Conservation (phyloP, 2,329 filamentous ascomycete species). For the Aureobasidium sp. region DNA sequence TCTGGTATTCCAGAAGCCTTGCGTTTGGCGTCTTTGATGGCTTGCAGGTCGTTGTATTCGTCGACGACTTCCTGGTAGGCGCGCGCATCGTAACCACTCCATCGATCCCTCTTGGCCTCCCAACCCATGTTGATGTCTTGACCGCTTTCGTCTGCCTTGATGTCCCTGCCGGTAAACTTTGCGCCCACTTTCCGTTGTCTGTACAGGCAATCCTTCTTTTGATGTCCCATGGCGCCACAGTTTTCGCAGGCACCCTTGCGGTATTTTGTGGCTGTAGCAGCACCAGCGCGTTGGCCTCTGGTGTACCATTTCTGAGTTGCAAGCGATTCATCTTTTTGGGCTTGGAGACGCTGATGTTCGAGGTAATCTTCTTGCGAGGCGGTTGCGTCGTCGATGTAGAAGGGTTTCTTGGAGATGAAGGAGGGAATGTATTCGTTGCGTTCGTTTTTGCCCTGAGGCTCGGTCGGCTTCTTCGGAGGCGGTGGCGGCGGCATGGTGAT, state of each 20-base stretch:
- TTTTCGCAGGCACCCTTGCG: slow-evolving; percentile 98
- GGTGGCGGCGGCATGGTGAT: slow-evolving; percentile 22
- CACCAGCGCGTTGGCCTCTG: slow-evolving; percentile 73
- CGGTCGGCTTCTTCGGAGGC: slow-evolving; percentile 76
- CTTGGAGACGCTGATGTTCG: slow-evolving; percentile 85
- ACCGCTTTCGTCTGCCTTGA: slow-evolving; percentile 82
- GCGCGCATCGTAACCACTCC: slow-evolving; percentile 92
- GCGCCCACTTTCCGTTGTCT: slow-evolving; percentile 84
- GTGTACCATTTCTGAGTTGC: slow-evolving; percentile 84
- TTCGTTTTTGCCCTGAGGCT: slow-evolving; percentile 56
- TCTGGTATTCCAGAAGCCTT: slow-evolving; percentile 24
- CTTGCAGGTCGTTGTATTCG: slow-evolving; percentile 80
- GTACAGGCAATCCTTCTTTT: slow-evolving; percentile 86
- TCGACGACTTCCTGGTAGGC: slow-evolving; percentile 85
- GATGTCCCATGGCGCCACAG: slow-evolving; percentile 94
- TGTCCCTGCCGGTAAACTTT: slow-evolving; percentile 86
- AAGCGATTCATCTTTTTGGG: slow-evolving; percentile 51
- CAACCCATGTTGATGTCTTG: slow-evolving; percentile 84
- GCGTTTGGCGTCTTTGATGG: slow-evolving; percentile 48
- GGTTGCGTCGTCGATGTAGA: slow-evolving; percentile 80
- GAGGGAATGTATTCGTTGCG: slow-evolving; percentile 97
- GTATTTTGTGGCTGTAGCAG: slow-evolving; percentile 81
- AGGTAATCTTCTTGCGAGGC: slow-evolving; percentile 74
- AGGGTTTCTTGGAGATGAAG: slow-evolving; percentile 96
- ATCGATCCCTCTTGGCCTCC: slow-evolving; percentile 95